Evolutionary conservation across 306 rosid genomes (phyloP).

Genomic region (Quercus robur): DNA sequence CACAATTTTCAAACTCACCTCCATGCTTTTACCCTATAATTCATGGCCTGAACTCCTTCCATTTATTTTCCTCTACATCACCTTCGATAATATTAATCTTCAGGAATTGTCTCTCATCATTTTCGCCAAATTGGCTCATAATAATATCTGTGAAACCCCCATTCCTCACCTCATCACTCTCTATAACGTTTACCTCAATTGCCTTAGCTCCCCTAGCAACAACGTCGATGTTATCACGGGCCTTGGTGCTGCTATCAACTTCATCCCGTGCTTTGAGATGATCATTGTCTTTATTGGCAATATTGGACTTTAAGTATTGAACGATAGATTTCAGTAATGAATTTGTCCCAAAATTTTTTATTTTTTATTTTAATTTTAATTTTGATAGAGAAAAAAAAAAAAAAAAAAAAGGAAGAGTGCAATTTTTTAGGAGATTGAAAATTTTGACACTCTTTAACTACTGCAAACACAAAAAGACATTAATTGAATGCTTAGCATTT

Average conservation of each 20-base stretch:
- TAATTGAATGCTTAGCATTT: too few species aligned
- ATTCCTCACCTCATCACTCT: slow-evolving; percentile 49
- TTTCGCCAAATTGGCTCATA: slow-evolving; percentile 53
- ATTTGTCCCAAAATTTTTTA: too few species aligned
- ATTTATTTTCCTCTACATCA: slow-evolving; percentile 57
- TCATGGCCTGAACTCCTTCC: slow-evolving; percentile 63
- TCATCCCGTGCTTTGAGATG: slow-evolving; percentile 41
- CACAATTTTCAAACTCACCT: slow-evolving; percentile 55
- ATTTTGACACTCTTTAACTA: too few species aligned
- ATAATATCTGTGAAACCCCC: slow-evolving; percentile 44
- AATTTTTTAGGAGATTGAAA: too few species aligned
- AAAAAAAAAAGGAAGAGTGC: too few species aligned
- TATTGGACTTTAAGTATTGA: too few species aligned
- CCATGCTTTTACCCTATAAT: slow-evolving; percentile 36
- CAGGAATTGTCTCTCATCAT: slow-evolving; percentile 49
- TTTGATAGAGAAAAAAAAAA: too few species aligned
- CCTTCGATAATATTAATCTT: slow-evolving; percentile 32
- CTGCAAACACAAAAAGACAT: too few species aligned
- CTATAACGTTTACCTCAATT: slow-evolving; percentile 41
- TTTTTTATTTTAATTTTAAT: too few species aligned
- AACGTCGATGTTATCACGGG: slow-evolving; percentile 55
- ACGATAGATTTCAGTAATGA: background rate
- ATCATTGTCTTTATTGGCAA: too few species aligned
- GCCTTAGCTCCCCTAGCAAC: slow-evolving; percentile 27
- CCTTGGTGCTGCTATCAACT: slow-evolving; percentile 43